Evolutionary conservation across 768 basidiomycete species (phyloP).

Genomic region (Lactarius psammicola): DNA sequence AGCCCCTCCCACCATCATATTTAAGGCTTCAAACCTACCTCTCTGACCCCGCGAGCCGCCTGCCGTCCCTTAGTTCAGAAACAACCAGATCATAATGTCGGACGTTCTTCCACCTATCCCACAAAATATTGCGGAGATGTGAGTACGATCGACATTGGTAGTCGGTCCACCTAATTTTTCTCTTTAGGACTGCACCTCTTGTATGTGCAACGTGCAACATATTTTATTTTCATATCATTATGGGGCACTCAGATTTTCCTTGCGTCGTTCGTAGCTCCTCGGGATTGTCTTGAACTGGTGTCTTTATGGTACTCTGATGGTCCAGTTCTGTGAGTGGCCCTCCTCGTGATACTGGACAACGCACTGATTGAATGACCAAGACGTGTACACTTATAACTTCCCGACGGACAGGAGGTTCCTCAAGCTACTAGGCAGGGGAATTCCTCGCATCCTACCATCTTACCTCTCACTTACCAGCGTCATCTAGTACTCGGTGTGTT

Average conservation of each 20-base stretch:
- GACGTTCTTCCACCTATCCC: too few relatives aligned
- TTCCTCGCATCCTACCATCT: too few relatives aligned
- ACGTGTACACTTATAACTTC: slow-evolving; percentile 19
- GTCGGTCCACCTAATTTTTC: too few relatives aligned
- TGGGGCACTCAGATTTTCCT: background rate
- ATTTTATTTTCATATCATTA: background rate
- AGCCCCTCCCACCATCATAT: too few relatives aligned
- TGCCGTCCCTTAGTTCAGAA: background rate
- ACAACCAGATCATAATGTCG: background rate
- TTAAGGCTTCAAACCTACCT: too few relatives aligned
- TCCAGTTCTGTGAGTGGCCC: slow-evolving; percentile 34
- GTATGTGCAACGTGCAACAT: too few relatives aligned
- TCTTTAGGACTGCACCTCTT: too few relatives aligned
- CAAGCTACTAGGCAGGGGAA: slow-evolving; percentile 9
- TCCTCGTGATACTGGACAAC: too few relatives aligned
- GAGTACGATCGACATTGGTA: too few relatives aligned
- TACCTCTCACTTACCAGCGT: background rate
- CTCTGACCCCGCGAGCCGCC: background rate
- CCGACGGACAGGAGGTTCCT: background rate
- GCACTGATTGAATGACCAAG: slow-evolving; percentile 3
- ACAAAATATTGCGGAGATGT: too few relatives aligned
- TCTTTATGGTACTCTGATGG: slow-evolving; percentile 32
- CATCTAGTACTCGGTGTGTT: slow-evolving; percentile 32
- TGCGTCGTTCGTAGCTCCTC: background rate
- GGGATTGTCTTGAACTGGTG: slow-evolving; percentile 30